phyloP scores from a whole-genome alignment of 2,329 filamentous ascomycete genomes.

The Talaromyces pinophilus region DNA sequence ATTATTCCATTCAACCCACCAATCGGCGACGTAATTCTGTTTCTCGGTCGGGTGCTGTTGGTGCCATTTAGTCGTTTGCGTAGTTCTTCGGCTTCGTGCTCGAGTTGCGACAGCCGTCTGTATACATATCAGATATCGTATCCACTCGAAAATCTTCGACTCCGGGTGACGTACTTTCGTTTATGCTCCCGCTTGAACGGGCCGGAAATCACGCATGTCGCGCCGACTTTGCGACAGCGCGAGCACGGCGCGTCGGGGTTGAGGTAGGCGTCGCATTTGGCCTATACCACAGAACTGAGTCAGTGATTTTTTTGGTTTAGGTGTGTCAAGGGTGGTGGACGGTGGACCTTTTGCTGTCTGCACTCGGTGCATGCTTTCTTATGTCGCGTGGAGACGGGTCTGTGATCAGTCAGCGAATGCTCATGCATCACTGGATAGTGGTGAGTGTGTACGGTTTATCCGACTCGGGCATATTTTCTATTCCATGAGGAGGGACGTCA shows the following conservation, averaged over 20 bases:
- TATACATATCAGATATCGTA: neutral
- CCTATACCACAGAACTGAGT: conserved; percentile 26
- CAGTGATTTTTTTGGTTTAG: neutral
- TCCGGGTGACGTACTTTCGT: conserved; percentile 34
- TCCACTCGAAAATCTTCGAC: no score
- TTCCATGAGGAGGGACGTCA: neutral
- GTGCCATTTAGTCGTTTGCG: conserved; percentile 38
- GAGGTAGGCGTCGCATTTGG: conserved; percentile 44
- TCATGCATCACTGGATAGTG: neutral
- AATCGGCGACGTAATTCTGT: conserved; percentile 30
- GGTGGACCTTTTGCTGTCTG: conserved; percentile 45
- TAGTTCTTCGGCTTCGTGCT: conserved; percentile 42
- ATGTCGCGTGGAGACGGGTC: conserved; percentile 31
- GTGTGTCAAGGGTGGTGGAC: conserved; percentile 25
- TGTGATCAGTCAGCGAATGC: conserved; percentile 1
- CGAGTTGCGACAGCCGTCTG: conserved; percentile 42
- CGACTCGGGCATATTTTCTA: neutral
- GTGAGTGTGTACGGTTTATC: neutral
- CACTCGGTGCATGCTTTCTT: conserved; percentile 49
- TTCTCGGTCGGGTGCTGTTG: conserved; percentile 17
- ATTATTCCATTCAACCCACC: conserved; percentile 35
- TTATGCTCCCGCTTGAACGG: conserved; percentile 48
- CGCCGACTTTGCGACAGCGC: conserved; percentile 41
- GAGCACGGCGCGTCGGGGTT: conserved; percentile 39
- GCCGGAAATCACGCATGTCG: conserved; percentile 43